Base-by-base conservation (phyloP, 192 early-diverging fungal species). In the Allomyces javanicus region DNA sequence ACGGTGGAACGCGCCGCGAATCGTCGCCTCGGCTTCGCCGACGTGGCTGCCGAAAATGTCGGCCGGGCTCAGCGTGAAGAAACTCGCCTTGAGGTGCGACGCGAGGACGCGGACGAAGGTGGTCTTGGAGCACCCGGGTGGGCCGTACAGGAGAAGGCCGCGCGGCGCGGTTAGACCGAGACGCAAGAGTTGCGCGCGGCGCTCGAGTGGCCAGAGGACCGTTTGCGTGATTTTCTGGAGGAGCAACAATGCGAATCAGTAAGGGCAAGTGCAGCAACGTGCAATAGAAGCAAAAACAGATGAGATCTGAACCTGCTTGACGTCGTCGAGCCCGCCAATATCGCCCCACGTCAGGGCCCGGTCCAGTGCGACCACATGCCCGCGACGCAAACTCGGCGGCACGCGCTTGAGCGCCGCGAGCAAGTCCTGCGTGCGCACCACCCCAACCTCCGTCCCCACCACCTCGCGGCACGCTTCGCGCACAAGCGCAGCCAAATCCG, bases 51-150 rank as follows among this genome's bases (percentile, higher is more conserved):
- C 11, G 86, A 87, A 72, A 88, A 94, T 9, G 93, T 45, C 24
- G 81, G 78, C 7, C 89, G 89, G 7, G 89, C 85, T 84, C 4
- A 64, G 26, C 40, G 63, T 64, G 19, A 21, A 64, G 40, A 64
- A 64, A 67, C 21, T 10, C 21, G 64, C 12, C 19, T n/a, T 24
- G 23, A 68, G 44, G 21, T 68, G n/a, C 22, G 25, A 67, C 58
- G 19, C 62, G 90, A 73, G 71, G 92, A 92, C 4, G 85, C 83
- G 5, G 87, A 89, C 92, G 9, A 99, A 74, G 0, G 94, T 96
- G 0, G 96, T 99, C 71, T 99, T 99, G 76, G 89, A 90, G 74
- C 96, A 99, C 11, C 93, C 96, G 4, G 96, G 94, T 23, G 96
- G 96, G 2, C 96, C 96, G 72, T 94, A 93, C 10, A 99, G 75